Percentiles rank a stretch among this genome's conserved stretches.
Conservation (phyloP, 1,284 basidiomycete species). For the Sanguinoderma infundibulare region DNA sequence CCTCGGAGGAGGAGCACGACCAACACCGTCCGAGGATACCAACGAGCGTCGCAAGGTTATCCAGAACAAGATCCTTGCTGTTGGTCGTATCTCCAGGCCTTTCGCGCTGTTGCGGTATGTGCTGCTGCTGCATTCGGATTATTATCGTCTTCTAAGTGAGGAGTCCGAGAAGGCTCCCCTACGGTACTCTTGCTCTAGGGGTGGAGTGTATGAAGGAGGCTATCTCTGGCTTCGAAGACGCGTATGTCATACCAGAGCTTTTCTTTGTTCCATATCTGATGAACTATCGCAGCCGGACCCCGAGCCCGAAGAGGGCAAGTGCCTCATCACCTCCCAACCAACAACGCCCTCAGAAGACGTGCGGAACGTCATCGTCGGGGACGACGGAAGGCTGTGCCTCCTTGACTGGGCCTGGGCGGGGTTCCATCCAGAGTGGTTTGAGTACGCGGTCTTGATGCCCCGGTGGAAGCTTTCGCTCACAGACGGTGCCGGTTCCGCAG, state of each 20-base stretch:
- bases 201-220: conserved; percentile 96
- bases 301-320: conserved; percentile 76
- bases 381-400: too few species aligned
- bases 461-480: too few species aligned
- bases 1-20: too few species aligned
- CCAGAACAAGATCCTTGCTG: too few species aligned
- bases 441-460: too few species aligned
- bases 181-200: conserved; percentile 87
- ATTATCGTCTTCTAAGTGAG: conserved; percentile 60
- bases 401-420: too few species aligned
- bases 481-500: too few species aligned
- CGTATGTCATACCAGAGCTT: conserved; percentile 58
- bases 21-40: conserved; percentile 52
- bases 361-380: too few species aligned
- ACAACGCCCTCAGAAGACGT: conserved; percentile 53
- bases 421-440: too few species aligned
- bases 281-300: conserved; percentile 75
- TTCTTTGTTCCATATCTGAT: conserved; percentile 41
- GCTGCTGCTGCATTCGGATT: neutral
- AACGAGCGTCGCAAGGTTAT: conserved; percentile 80
- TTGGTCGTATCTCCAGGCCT: conserved; percentile 95
- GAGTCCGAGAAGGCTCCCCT: conserved; percentile 96
- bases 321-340: conserved; percentile 54
- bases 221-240: conserved; percentile 94
- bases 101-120: conserved; percentile 92